These are phyloP conservation scores for Meyerozyma carpophila DNA, from an alignment of 1,139 yeast genomes.

Conservation along the genomic window DNA sequence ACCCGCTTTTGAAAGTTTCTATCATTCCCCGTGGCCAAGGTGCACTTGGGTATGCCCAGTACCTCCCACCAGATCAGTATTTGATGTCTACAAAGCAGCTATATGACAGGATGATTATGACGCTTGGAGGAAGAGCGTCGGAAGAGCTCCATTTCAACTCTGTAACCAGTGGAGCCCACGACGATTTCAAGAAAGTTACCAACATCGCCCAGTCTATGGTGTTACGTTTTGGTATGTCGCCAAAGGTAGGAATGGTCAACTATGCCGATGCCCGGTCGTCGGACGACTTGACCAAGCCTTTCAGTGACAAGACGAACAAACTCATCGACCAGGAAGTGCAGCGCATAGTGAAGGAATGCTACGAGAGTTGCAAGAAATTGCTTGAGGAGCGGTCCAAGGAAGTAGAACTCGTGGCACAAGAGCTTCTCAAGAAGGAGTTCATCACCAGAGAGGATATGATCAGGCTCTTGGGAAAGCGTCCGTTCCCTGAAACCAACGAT, in stretches of 20 bases:
- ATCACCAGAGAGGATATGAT: conserved; percentile 90
- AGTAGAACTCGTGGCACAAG: conserved; percentile 83
- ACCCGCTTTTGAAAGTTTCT: conserved; percentile 89
- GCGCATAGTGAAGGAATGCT: conserved; percentile 74
- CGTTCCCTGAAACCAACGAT: conserved; percentile 84
- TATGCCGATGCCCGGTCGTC: conserved; percentile 52
- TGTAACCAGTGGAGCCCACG: conserved; percentile 93
- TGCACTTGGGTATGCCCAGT: conserved; percentile 97
- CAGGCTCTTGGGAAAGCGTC: conserved; percentile 79
- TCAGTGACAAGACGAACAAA: conserved; percentile 80
- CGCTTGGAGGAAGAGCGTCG: conserved; percentile 93
- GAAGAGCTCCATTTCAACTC: conserved; percentile 87
- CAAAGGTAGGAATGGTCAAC: conserved; percentile 74
- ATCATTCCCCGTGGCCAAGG: conserved; percentile 96
- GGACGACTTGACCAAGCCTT: conserved; percentile 77
- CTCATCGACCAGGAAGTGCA: conserved; percentile 81
- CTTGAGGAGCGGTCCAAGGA: conserved; percentile 66
- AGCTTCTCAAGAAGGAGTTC: conserved; percentile 75
- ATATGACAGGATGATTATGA: conserved; percentile 90
- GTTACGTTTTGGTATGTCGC: conserved; percentile 85
- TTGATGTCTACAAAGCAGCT: conserved; percentile 75
- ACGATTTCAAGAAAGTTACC: conserved; percentile 95
- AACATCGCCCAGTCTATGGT: conserved; percentile 94
- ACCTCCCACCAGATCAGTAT: conserved; percentile 90
- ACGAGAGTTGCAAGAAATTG: conserved; percentile 60